Evolutionary conservation across 345 rosid genomes (phyloP), one percentile per base, ranked within the genome.

Genomic region (Passiflora organensis): DNA sequence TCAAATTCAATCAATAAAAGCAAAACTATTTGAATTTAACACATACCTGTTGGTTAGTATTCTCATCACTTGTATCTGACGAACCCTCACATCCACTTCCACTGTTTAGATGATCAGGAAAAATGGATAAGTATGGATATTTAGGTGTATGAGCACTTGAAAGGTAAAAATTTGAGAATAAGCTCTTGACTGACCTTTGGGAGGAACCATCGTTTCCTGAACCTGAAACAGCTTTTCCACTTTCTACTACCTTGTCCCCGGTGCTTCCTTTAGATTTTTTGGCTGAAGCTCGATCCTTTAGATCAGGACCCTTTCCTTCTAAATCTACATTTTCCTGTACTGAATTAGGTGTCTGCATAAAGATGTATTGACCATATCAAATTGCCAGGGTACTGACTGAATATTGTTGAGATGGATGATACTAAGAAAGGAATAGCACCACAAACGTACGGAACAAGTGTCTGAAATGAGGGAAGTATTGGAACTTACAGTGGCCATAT

Each of bases 41-140:
- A 36, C 18, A 56, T 75, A 87, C 97, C 84, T 81, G 88, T 38
- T 76, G 89, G 56, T 80, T 78, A 43, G 66, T 58, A 50, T 85
- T 78, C 56, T 89, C 95, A 39, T 80, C 91, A 48, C 81, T 86
- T 68, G 70, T 94, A 62, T 86, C 95, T 55, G 97, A 86, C 46
- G 99, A 84, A 55, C 95, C 99, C 43, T 82, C 99, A 22, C 87
- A 83, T n/a, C 80, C 91, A 65, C 87, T 93, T 36, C 89, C 96
- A 70, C 95, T 93, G 85, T 67, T 43, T 36, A 73, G 53, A 70
- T 36, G 13, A 9, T 17, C 46, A 17, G 10, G 18, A 2, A 2
- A 43, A n/a, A 20, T n/a, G 24, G 44, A 43, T 9, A 22, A 15
- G 19, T 46, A 17, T 13, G 6, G 21, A 45, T 28, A 2, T 2